Base-by-base conservation (phyloP, 1,139 yeast species). In the Yueomyces sp. region DNA sequence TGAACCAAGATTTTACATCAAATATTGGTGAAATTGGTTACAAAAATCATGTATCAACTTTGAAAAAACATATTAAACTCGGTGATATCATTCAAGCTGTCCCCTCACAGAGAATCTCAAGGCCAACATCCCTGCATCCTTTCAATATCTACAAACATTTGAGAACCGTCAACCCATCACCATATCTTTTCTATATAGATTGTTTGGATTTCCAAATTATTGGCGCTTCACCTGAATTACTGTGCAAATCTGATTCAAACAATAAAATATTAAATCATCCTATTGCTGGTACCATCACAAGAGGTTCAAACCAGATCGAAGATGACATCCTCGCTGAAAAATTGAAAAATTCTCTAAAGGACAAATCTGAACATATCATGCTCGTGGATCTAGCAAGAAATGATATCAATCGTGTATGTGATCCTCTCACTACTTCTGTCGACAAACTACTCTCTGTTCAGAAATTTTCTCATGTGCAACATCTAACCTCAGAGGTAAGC, bases 1-100 rank as follows among this genome's bases (percentile, higher is more conserved):
- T 62, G 43, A 60, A 72, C 50, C 87, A 82, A 57, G 67, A 72
- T 1, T 89, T 85, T 63, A 73, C 78, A 5, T 86, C 96, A 11
- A 91, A 91, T 60, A 79, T 91, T 52, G 98, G 97, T 36, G 85
- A 86, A 66, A 82, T 78, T 45, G 98, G 98, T 39, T 91, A 91
- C 60, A 95, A 91, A 63, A 57, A 56, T 39, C 95, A 85, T 62
- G 98, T 91, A 37, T 63, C 70, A 29, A 72, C 66, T 9, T 72
- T 91, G 56, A 87, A 86, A 58, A 65, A 77, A 40, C 96, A 91
- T 57, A 91, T 91, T 54, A 66, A 80, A 54, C 76, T 77, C 54
- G 98, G 98, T 43, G 97, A 91, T 59, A 85, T 91, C 45, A 84
- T 91, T 65, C 98, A 91, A 64, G 96, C 95, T 1, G 98, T 91